A percentile compares a stretch with the other conserved stretches of the same genome.
Conservation (phyloP, 176 grass and related monocot genomes). For the Poa pratensis region DNA sequence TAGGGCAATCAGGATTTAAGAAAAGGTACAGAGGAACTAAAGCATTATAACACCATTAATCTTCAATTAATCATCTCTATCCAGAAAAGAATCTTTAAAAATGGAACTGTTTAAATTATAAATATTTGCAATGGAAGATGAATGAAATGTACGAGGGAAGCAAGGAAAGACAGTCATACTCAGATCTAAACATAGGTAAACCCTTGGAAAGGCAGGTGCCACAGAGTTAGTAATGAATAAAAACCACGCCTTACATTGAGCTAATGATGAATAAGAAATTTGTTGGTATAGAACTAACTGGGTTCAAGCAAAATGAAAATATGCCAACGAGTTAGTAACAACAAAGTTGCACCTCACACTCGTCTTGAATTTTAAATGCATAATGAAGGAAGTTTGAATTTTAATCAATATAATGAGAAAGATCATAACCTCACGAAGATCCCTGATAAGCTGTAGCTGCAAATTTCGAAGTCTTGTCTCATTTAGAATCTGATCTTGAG, state of each 20-base stretch:
- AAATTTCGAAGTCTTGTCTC: slow-evolving; percentile 97
- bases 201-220: slow-evolving; percentile 11
- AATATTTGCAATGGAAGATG: slow-evolving; percentile 23
- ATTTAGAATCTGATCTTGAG: slow-evolving; percentile 98
- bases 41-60: not conserved
- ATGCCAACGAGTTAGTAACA: not conserved
- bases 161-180: not conserved
- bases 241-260: not conserved
- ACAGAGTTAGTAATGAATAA: slow-evolving; percentile 5
- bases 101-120: slow-evolving; percentile 16
- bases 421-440: slow-evolving; percentile 87
- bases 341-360: slow-evolving; percentile 9
- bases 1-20: slow-evolving; percentile 5
- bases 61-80: slow-evolving; percentile 17
- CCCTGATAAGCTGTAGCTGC: slow-evolving; percentile 91
- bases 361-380: slow-evolving; percentile 10
- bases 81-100: slow-evolving; percentile 26
- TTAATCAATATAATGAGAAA: slow-evolving; percentile 32
- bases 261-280: slow-evolving; percentile 21
- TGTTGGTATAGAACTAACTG: slow-evolving; percentile 21
- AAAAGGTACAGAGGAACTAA: not conserved
- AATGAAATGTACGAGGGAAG: not conserved
- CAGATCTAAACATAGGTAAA: slow-evolving; percentile 35
- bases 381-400: not conserved
- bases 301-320: slow-evolving; percentile 25